Conservation (phyloP, 495 filamentous ascomycete genomes). For the Podospora pseudoanserina region DNA sequence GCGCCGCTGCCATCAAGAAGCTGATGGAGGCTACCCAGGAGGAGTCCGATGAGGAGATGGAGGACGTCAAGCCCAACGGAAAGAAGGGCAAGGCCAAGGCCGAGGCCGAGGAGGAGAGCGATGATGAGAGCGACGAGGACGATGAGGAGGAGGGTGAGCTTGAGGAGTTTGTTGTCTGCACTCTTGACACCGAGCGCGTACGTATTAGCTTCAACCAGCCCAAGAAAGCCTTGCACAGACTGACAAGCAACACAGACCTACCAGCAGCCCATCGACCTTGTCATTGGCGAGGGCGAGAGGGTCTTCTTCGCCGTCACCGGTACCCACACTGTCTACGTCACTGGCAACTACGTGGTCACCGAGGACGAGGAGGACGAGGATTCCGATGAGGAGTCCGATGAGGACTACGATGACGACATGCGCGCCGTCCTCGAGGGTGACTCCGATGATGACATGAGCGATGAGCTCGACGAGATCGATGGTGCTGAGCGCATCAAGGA, state of each 20-base stretch:
- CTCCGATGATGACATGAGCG: constrained; percentile 66
- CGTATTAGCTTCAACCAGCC: constrained; percentile 12
- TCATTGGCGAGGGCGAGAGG: constrained; percentile 75
- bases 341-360: constrained; percentile 83
- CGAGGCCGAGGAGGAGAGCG: constrained; percentile 68
- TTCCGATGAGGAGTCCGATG: constrained; percentile 61
- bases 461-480: constrained; percentile 78
- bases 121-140: constrained; percentile 53
- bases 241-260: constrained; percentile 62
- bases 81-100: constrained; percentile 67
- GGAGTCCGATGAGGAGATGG: constrained; percentile 56
- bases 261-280: constrained; percentile 94
- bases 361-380: constrained; percentile 46
- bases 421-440: constrained; percentile 61
- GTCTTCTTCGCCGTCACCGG: constrained; percentile 90
- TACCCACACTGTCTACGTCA: constrained; percentile 85
- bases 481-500: constrained; percentile 80
- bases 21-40: constrained; percentile 61
- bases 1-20: constrained; percentile 67
- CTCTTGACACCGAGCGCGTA: constrained; percentile 71
- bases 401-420: constrained; percentile 76
- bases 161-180: constrained; percentile 90
- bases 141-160: constrained; percentile 64
- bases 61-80: constrained; percentile 56
- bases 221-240: background rate